Evolutionary conservation across 352 stramenopile genomes (phyloP), one percentile per base, ranked within the genome.

Genomic region (Thalassiosira ordinaria): DNA sequence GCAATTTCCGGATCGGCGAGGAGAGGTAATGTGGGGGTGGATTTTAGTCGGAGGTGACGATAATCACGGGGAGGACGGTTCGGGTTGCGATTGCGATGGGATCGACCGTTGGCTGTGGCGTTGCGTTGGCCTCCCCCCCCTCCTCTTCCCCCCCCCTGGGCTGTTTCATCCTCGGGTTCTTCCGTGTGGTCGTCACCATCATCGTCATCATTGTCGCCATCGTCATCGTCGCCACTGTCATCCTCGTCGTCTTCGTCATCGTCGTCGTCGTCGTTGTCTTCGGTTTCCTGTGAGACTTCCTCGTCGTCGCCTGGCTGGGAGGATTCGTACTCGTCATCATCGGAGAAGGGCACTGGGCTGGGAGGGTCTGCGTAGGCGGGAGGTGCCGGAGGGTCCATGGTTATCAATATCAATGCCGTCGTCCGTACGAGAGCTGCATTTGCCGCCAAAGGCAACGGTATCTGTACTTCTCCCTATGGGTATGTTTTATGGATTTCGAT

Each of bases 11-110:
- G 77, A 29, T 81, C 71, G 37, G 66, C 41, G 0, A 77, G 24
- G 2, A 78, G 53, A 0, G 65, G 57, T 2, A 85, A 33, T 13
- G 52, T 66, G 1, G 70, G 37, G 9, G 70, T 82, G 24, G 77
- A 70, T 37, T 63, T 67, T 27, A 85, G 49, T 0, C 77, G 71
- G 2, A 85, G 55, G 51, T 84, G 68, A 29, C 55, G 67, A 53
- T 84, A 84, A 49, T 74, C 60, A 5, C 76, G 55, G 14, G 62
- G 51, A 26, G 47, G 29, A 29, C 63, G 47, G 39, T 52, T 24
- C 20, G 47, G 29, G 20, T 13, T 44, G 29, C 18, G 39, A 47
- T 8, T n/a, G 4, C 29, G 61, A n/a, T 35, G 14, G 60, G 16
- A 39, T 41, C 33, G 35, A 18, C 8, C 24, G 39, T 33, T 51